Evolutionary conservation across 1,284 basidiomycete species (phyloP).

Genomic region (Irpex lacteus): DNA sequence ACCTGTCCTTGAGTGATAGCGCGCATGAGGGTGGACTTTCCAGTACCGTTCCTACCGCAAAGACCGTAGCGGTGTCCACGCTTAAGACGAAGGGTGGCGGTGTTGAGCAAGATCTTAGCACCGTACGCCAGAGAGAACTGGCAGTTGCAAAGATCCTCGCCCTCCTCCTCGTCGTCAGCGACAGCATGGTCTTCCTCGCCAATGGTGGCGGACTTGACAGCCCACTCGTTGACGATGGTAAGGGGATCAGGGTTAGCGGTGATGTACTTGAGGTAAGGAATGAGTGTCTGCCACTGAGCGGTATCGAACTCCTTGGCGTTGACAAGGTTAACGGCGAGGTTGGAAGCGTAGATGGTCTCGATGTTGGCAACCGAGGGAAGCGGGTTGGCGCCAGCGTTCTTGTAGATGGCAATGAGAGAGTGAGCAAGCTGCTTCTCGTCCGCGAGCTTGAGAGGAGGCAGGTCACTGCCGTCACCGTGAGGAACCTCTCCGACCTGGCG

Average conservation of each 20-base stretch:
- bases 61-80: slow-evolving; percentile 99
- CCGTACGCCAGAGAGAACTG: slow-evolving; percentile 98
- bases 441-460: slow-evolving; percentile 78
- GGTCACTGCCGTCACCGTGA: slow-evolving; percentile 82
- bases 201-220: slow-evolving; percentile 84
- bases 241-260: slow-evolving; percentile 64
- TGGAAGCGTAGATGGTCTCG: slow-evolving; percentile 71
- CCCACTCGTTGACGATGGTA: slow-evolving; percentile 79
- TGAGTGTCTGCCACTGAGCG: slow-evolving; percentile 82
- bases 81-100: slow-evolving; percentile 94
- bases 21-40: slow-evolving; percentile 98
- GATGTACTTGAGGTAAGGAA: slow-evolving; percentile 75
- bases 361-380: slow-evolving; percentile 57
- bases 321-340: slow-evolving; percentile 82
- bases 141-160: slow-evolving; percentile 97
- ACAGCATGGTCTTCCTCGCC: slow-evolving; percentile 69
- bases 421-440: slow-evolving; percentile 62
- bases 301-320: slow-evolving; percentile 92
- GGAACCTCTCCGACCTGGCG: slow-evolving; percentile 92
- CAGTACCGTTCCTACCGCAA: slow-evolving; percentile 97
- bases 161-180: slow-evolving; percentile 91
- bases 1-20: slow-evolving; percentile 94
- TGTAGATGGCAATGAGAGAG: slow-evolving; percentile 77
- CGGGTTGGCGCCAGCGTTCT: slow-evolving; percentile 67
- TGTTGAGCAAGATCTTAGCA: slow-evolving; percentile 98